phyloP scores from a whole-genome alignment of 805 yeast species.

The Pichia exigua region DNA sequence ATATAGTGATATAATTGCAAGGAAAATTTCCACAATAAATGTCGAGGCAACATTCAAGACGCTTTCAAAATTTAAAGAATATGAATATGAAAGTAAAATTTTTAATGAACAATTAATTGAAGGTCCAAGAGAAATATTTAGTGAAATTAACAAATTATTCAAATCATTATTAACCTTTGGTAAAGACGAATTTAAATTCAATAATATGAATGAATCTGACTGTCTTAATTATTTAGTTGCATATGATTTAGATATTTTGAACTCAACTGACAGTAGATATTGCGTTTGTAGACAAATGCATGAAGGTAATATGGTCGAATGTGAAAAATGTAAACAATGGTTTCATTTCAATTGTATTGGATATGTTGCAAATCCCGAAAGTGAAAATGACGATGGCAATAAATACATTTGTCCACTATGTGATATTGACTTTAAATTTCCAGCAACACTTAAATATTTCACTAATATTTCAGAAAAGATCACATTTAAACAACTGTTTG shows the following conservation, averaged over 20 bases:
- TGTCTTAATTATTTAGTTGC: constrained; percentile 5
- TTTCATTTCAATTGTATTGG: constrained; percentile 56
- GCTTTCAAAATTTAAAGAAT: not conserved
- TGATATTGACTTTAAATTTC: constrained; percentile 26
- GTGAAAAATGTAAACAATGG: constrained; percentile 68
- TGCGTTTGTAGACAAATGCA: constrained; percentile 53
- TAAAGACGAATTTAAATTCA: constrained; percentile 9
- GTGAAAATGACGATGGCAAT: constrained; percentile 19
- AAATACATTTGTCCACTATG: constrained; percentile 50
- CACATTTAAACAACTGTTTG: constrained; percentile 1
- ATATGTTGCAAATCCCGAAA: constrained; percentile 18
- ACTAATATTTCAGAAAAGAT: not conserved
- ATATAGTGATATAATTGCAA: constrained; percentile 2
- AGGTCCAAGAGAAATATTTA: not conserved
- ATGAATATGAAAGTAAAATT: not conserved
- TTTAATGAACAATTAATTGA: constrained; percentile 4
- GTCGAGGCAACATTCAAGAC: not conserved
- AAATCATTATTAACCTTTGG: not conserved
- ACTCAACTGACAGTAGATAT: constrained; percentile 26
- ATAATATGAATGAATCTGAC: constrained; percentile 1
- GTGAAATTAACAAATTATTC: constrained; percentile 6
- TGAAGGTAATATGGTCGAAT: constrained; percentile 63
- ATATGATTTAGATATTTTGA: constrained; percentile 13
- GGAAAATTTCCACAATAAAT: not conserved
- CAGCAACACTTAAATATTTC: constrained; percentile 15